phyloP scores from a whole-genome alignment of 305 asterid genomes.

The Fraxinus latifolia region DNA sequence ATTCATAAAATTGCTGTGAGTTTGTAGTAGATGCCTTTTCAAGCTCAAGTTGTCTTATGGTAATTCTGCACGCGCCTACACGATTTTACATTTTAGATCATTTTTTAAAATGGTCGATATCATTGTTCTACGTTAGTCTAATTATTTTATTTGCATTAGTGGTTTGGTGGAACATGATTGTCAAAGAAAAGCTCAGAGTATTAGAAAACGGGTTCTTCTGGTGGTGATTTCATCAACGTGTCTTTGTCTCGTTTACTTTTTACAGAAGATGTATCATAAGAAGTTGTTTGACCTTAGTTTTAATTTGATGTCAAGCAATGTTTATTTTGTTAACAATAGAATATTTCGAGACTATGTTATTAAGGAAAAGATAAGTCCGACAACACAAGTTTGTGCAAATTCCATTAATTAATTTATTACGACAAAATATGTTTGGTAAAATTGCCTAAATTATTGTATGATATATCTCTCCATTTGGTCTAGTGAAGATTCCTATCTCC shows the following conservation, averaged over 20 bases:
- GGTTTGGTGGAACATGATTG: not conserved
- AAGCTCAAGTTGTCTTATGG: not conserved
- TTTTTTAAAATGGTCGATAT: not conserved
- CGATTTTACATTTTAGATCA: not conserved
- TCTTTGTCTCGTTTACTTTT: not conserved
- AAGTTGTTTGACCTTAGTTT: not conserved
- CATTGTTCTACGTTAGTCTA: not conserved
- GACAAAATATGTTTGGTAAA: not conserved
- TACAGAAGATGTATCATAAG: not conserved
- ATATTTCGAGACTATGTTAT: not conserved
- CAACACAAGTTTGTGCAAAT: not conserved
- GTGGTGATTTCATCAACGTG: not conserved
- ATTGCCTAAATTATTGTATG: not conserved
- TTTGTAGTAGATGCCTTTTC: not conserved
- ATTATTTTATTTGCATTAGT: not conserved
- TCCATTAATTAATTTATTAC: not conserved
- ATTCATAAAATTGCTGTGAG: not conserved
- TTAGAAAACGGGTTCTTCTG: not conserved
- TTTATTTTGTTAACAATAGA: not conserved
- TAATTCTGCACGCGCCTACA: not conserved
- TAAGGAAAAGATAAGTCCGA: not conserved
- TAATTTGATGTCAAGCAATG: not conserved
- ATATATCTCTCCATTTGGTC: not conserved
- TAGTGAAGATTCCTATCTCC: not conserved
- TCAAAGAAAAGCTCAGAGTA: not conserved